Evolutionary conservation across 2,329 filamentous ascomycete genomes (phyloP), one percentile per base, ranked within the genome.

Genomic region (Coniochaeta pulveracea): DNA sequence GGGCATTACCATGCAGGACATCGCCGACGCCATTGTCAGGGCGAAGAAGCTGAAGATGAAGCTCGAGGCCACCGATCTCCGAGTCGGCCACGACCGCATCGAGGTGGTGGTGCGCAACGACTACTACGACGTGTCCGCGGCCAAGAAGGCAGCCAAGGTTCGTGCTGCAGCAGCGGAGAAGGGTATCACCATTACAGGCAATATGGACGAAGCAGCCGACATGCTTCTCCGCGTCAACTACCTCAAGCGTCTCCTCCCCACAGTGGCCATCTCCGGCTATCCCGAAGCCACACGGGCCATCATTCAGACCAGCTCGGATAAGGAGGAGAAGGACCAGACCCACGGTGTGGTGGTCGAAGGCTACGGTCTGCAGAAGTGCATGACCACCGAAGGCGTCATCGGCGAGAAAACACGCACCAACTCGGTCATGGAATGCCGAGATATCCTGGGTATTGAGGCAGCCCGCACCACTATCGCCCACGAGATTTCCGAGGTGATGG

Each of bases 401-500:
- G 86, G 88, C 36, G 78, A 75, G 14, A 64, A 70, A 44, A 81
- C 79, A 3, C 71, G 69, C 7, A 80, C 81, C 40, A 98, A 98
- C 63, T 85, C 79, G 49, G 78, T 98, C 44, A 85, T 95, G 72
- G 91, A 98, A 59, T 80, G 79, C 47, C 70, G 75, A 22, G 77
- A 91, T 16, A 79, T 96, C 0, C 74, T 98, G 4, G 91, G 91
- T 32, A 95, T 98, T 47, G 91, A 98, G 63, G 91, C 91, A 1
- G 91, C 91, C 3, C 77, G 89, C 38, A 73, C 72, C 4, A 93
- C 88, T 6, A 96, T 98, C 49, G 83, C 91, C 32, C 65, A 72
- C 28, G 91, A 98, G 62, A 96, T 98, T 48, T 72, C 69, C 34
- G 69, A 71, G 34, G 91, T 96, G 51, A 98, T 96, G 88, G 75